A percentile compares a stretch with the other conserved stretches of the same genome.
These are phyloP conservation scores for Wickerhamiella allomyrinae DNA, from an alignment of 805 yeast species.

Conservation along the genomic window DNA sequence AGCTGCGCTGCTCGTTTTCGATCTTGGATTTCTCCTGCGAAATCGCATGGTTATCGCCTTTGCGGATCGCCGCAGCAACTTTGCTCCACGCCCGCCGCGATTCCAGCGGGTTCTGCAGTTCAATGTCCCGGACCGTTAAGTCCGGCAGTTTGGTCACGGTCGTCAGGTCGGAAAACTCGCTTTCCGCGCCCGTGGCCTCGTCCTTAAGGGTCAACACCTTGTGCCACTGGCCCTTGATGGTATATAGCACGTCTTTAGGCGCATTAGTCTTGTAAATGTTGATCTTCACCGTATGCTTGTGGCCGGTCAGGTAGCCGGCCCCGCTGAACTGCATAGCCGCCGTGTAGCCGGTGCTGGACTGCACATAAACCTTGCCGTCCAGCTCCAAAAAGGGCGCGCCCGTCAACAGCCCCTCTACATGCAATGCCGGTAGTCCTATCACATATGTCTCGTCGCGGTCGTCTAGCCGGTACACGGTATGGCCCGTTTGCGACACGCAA, in stretches of 20 bases:
- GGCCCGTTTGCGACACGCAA: conserved; percentile 84
- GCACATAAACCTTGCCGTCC: conserved; percentile 77
- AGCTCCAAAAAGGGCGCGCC: conserved; percentile 92
- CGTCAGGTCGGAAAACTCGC: conserved; percentile 22
- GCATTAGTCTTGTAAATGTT: conserved; percentile 46
- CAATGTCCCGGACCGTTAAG: conserved; percentile 64
- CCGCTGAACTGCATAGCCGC: conserved; percentile 72
- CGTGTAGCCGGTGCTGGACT: conserved; percentile 55
- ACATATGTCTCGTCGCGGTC: conserved; percentile 53
- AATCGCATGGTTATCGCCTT: conserved; percentile 62
- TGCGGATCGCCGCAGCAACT: conserved; percentile 75
- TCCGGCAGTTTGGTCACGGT: conserved; percentile 31
- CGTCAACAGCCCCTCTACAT: conserved; percentile 80
- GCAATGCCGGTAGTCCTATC: conserved; percentile 85
- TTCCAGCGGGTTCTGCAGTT: conserved; percentile 67
- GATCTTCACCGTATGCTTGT: conserved; percentile 85
- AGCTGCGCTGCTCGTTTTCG: conserved; percentile 74
- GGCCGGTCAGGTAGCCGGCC: conserved; percentile 89
- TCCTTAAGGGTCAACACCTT: conserved; percentile 33
- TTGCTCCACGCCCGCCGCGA: conserved; percentile 78
- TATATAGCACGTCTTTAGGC: conserved; percentile 47
- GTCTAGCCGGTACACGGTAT: conserved; percentile 49
- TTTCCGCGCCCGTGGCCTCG: conserved; percentile 33
- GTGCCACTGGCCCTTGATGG: conserved; percentile 89
- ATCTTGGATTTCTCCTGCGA: conserved; percentile 59